Percentiles rank a stretch among this genome's conserved stretches.
phyloP scores from a whole-genome alignment of 495 filamentous ascomycete genomes.

The Apodospora peruviana region DNA sequence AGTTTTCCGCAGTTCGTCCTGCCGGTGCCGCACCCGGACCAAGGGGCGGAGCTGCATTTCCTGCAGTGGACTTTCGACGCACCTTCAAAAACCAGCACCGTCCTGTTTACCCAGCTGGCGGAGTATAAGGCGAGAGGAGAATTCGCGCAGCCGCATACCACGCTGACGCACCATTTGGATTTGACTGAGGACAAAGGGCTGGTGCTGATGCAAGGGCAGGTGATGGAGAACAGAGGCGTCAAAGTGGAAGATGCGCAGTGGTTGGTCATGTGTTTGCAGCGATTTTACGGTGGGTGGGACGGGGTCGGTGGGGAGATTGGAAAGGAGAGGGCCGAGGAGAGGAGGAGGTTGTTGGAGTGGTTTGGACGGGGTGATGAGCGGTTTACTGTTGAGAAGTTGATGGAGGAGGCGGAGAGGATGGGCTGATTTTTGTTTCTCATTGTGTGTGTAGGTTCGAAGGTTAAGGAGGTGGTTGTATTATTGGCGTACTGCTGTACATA shows the following conservation, averaged over 20 bases:
- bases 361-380: constrained; percentile 70
- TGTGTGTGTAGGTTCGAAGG: neutral
- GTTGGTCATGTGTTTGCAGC: constrained; percentile 90
- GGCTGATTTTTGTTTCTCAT: constrained; percentile 19
- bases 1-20: constrained; percentile 84
- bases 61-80: constrained; percentile 68
- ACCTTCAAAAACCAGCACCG: constrained; percentile 59
- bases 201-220: constrained; percentile 77
- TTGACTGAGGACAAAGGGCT: constrained; percentile 64
- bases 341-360: constrained; percentile 67
- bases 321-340: constrained; percentile 30
- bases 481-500: too few relatives aligned
- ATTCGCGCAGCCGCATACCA: constrained; percentile 86
- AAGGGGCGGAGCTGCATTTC: constrained; percentile 76
- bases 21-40: constrained; percentile 66
- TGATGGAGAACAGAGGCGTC: constrained; percentile 72
- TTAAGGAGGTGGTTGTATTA: neutral
- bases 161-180: constrained; percentile 83
- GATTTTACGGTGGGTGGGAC: constrained; percentile 66
- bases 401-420: constrained; percentile 81
- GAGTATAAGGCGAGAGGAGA: constrained; percentile 90
- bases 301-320: constrained; percentile 41
- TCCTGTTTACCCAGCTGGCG: constrained; percentile 88
- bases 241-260: constrained; percentile 74
- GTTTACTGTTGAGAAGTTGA: constrained; percentile 77